Percentiles rank a stretch among this genome's conserved stretches.
phyloP scores from a whole-genome alignment of 1,284 basidiomycete genomes.

The Ceratobasidium sp. region DNA sequence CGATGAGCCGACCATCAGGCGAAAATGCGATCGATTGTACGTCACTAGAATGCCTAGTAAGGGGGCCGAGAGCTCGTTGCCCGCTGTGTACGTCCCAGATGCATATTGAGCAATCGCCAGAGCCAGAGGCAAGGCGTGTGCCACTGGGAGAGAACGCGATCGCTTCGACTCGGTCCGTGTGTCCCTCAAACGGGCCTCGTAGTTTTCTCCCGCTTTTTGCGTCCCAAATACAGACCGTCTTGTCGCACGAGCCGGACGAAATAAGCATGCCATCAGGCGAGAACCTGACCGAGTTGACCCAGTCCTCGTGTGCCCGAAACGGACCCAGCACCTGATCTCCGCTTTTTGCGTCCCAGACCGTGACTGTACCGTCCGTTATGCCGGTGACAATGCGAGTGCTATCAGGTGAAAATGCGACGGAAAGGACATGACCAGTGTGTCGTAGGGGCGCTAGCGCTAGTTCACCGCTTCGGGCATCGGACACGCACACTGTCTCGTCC shows the following conservation, averaged over 20 bases:
- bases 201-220: neutral
- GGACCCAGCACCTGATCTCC: neutral
- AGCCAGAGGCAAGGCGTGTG: slow-evolving; percentile 27
- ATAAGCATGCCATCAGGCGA: neutral
- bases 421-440: neutral
- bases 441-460: neutral
- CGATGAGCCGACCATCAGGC: neutral
- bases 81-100: slow-evolving; percentile 31
- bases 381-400: neutral
- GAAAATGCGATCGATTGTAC: neutral
- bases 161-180: neutral
- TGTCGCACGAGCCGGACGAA: neutral
- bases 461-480: slow-evolving; percentile 10
- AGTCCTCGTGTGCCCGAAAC: neutral
- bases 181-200: neutral
- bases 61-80: slow-evolving; percentile 9
- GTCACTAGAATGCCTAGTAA: slow-evolving; percentile 50
- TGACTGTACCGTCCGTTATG: neutral
- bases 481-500: no score
- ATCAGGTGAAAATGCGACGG: slow-evolving; percentile 29
- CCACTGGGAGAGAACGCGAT: slow-evolving; percentile 35
- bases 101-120: slow-evolving; percentile 28
- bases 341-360: neutral
- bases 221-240: neutral
- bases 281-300: neutral